Conservation (phyloP, 139 green algal genomes). For the Edaphochlamys debaryana region DNA sequence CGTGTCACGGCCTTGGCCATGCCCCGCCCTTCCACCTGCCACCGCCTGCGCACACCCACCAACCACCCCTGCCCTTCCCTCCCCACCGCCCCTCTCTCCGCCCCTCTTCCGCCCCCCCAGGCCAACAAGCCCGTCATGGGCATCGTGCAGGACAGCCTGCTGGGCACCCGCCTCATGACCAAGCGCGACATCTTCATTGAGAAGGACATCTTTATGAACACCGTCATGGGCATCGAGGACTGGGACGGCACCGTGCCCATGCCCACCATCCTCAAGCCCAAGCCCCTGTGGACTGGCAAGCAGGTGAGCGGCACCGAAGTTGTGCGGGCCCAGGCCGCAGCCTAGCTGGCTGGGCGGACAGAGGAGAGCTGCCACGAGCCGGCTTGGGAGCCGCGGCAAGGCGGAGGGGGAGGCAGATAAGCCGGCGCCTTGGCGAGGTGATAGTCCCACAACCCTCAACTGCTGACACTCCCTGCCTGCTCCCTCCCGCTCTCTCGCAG, state of each 20-base stretch:
- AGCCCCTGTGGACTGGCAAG: conserved; percentile 91
- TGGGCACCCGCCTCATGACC: conserved; percentile 94
- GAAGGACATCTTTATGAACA: conserved; percentile 97
- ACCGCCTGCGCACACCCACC: no score
- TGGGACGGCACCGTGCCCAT: conserved; percentile 95
- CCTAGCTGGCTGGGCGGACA: no score
- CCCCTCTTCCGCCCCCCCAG: conserved; percentile 40
- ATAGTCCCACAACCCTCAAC: no score
- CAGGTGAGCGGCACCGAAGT: conserved; percentile 15
- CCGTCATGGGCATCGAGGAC: conserved; percentile 86
- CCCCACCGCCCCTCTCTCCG: background rate
- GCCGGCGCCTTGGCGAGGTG: no score
- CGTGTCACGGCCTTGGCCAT: no score
- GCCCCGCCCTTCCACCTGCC: no score
- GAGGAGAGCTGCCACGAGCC: no score
- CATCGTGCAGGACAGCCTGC: conserved; percentile 97
- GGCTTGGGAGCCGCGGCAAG: no score
- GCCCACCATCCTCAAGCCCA: conserved; percentile 94
- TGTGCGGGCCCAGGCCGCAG: background rate
- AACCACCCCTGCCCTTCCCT: no score
- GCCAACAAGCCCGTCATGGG: conserved; percentile 98
- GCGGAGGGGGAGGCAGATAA: no score
- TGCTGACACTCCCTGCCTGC: no score
- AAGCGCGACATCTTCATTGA: conserved; percentile 98
- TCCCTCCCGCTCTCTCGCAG: no score